Percentiles rank a stretch among this genome's conserved stretches.
Evolutionary conservation across 352 stramenopile species (phyloP).

Genomic region (Pelagophyceae sp.): DNA sequence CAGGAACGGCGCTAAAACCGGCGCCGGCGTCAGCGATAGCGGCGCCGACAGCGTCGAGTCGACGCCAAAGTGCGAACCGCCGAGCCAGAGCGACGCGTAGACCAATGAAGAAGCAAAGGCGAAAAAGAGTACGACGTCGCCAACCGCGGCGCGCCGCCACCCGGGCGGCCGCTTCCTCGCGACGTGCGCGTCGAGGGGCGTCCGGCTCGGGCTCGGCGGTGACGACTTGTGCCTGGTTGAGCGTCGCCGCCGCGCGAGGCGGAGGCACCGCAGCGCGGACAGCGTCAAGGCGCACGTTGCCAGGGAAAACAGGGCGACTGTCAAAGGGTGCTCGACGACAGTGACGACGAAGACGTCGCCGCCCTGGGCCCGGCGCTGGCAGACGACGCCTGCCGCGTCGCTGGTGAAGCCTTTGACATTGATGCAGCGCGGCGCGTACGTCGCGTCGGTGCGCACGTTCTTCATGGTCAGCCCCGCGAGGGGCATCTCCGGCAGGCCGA

Average conservation of each 20-base stretch:
- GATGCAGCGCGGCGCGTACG: neutral
- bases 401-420: neutral
- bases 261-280: neutral
- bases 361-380: neutral
- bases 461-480: neutral
- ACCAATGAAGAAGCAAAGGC: neutral
- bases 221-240: no score
- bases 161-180: no score
- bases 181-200: no score
- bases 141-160: no score
- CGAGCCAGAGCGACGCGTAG: neutral
- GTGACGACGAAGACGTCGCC: neutral
- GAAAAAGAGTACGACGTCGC: neutral
- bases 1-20: neutral
- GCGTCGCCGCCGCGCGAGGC: neutral
- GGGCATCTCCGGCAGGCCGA: neutral
- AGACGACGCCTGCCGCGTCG: neutral
- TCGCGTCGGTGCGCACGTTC: neutral
- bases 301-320: neutral
- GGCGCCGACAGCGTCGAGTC: neutral
- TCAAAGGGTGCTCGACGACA: no score
- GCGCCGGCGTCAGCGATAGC: neutral
- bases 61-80: neutral
- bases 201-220: no score
- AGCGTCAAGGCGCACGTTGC: neutral